These are phyloP conservation scores for Leucosporidium scottii DNA, from an alignment of 768 basidiomycete species.

Conservation along the genomic window DNA sequence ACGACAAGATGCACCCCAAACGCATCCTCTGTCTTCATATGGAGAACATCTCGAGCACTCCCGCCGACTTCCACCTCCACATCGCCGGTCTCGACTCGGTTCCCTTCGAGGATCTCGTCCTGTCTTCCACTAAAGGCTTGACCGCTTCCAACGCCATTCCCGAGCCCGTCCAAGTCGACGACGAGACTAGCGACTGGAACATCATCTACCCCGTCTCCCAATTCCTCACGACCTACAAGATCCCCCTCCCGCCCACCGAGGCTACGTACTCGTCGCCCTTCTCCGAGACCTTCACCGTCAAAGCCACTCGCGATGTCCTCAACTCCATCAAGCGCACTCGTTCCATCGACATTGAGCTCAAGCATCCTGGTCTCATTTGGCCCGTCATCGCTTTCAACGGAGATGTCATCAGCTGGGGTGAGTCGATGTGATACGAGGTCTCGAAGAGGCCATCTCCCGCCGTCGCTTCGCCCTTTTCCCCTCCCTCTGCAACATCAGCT, in stretches of 20 bases:
- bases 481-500: no score
- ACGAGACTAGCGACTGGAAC: conserved; percentile 62
- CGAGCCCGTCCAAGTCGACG: conserved; percentile 47
- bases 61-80: conserved; percentile 63
- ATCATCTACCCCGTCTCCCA: conserved; percentile 70
- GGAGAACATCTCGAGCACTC: conserved; percentile 59
- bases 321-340: conserved; percentile 59
- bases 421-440: no score
- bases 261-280: conserved; percentile 51
- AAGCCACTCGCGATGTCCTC: conserved; percentile 53
- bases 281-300: conserved; percentile 47
- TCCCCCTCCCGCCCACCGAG: conserved; percentile 54
- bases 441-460: no score
- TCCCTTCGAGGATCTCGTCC: conserved; percentile 59
- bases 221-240: conserved; percentile 63
- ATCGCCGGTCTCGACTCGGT: conserved; percentile 75
- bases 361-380: conserved; percentile 80
- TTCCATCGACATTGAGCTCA: conserved; percentile 59
- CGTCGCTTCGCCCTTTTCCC: no score
- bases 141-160: conserved; percentile 45
- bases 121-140: conserved; percentile 55
- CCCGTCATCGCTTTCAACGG: conserved; percentile 83
- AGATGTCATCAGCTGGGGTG: conserved; percentile 70
- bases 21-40: conserved; percentile 72
- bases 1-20: conserved; percentile 80